Conservation (phyloP, 441 rosid species). For the Pelargonium citronellum region DNA sequence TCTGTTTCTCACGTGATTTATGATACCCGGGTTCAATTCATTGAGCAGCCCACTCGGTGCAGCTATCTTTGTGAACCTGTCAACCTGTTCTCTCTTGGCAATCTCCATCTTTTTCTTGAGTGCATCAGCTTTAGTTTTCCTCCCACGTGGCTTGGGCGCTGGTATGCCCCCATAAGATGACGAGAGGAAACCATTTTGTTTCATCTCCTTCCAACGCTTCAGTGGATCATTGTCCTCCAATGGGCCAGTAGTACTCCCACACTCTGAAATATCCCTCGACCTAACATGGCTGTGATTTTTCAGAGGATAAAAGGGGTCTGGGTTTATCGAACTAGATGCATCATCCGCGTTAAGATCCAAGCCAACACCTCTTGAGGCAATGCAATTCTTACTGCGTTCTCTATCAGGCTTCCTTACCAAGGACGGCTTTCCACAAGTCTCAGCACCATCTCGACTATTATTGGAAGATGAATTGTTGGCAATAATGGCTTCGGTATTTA, state of each 20-base stretch:
- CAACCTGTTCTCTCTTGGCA: constrained; percentile 70
- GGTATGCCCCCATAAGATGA: constrained; percentile 67
- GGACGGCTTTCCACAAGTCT: constrained; percentile 14
- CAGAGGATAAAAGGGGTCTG: constrained; percentile 26
- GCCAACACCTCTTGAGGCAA: constrained; percentile 29
- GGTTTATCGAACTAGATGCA: constrained; percentile 42
- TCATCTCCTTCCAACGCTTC: constrained; percentile 84
- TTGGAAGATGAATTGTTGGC: constrained; percentile 24
- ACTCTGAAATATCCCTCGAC: constrained; percentile 46
- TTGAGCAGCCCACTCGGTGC: constrained; percentile 89
- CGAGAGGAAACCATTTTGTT: constrained; percentile 61
- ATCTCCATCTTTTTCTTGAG: constrained; percentile 62
- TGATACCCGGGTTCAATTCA: constrained; percentile 82
- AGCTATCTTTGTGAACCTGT: constrained; percentile 68
- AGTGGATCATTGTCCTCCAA: constrained; percentile 54
- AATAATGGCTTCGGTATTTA: constrained; percentile 31
- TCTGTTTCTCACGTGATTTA: constrained; percentile 76
- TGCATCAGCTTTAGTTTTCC: constrained; percentile 48
- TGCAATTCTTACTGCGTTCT: constrained; percentile 28
- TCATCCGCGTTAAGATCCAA: constrained; percentile 53
- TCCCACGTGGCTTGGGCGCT: constrained; percentile 61
- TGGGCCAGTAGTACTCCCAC: constrained; percentile 52
- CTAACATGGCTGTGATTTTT: constrained; percentile 32
- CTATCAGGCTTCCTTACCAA: constrained; percentile 24
- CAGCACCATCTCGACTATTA: constrained; percentile 10